Base-by-base conservation (phyloP, 169 alveolate genomes). In the Plasmodium cynomolgi region DNA sequence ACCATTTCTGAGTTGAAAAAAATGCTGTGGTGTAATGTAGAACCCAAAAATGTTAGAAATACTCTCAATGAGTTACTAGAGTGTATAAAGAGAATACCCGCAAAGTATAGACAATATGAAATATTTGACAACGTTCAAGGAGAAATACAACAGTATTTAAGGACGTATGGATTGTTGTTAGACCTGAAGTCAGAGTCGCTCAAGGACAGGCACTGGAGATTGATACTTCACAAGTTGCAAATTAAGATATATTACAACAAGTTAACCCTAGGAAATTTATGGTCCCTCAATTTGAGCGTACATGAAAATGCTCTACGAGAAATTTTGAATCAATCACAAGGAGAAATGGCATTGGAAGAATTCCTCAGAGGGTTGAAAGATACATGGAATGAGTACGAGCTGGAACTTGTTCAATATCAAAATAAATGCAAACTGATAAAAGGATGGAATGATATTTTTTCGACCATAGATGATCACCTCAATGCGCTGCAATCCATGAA, bases 371-470 rank as follows among this genome's bases (percentile, higher is more conserved):
- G 97, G 81, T 97, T 98, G 68, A 98, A 98, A 93, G 99, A 98
- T 23, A 94, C 96, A 56, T 98, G 99, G 99, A 97, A 95, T 84
- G 97, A 95, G 81, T 96, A 96, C 83, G 99, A 98, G 86, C 84
- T 98, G 84, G 99, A 98, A 72, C 88, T 98, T 58, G 98, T 98
- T 20, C 97, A 97, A 39, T 98, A 98, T 95, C 98, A 98, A 93
- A 97, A 96, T 84, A 98, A 98, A 93, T 98, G 99, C 93, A 98
- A 98, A 92, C 97, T 99, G 73, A 98, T 99, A 62, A 98, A 97
- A 85, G 99, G 99, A 0, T 99, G 99, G 99, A 99, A 99, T 85
- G 99, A 98, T 33, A 96, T 99, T 68, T 98, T 99, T 93, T 96
- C 98, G 29, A 95, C 97, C 79, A 96, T 98, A 34, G 99, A 99